These are phyloP conservation scores for Diospyros lotus DNA, from an alignment of 148 eudicot genomes.

Conservation along the genomic window DNA sequence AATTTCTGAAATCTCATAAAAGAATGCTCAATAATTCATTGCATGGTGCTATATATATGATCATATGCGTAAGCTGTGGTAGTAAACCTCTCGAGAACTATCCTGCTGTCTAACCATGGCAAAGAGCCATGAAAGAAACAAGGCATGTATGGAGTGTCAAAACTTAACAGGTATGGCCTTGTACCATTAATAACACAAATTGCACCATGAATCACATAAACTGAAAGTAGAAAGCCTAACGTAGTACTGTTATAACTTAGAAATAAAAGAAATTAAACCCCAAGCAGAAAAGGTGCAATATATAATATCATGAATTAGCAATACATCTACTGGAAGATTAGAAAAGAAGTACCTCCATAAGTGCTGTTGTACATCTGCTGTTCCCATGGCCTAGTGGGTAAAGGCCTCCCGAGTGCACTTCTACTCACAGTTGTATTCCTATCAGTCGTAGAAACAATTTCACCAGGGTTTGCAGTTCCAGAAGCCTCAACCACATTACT, in stretches of 20 bases:
- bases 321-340: neutral
- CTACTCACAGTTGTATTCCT: slow-evolving; percentile 41
- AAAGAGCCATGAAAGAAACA: neutral
- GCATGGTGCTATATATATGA: neutral
- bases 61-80: neutral
- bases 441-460: slow-evolving; percentile 64
- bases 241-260: neutral
- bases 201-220: neutral
- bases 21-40: neutral
- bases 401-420: slow-evolving; percentile 69
- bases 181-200: neutral
- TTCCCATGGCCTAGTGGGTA: slow-evolving; percentile 96
- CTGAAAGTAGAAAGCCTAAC: neutral
- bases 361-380: slow-evolving; percentile 48
- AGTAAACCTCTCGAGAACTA: slow-evolving; percentile 2
- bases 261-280: neutral
- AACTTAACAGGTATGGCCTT: neutral
- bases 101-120: neutral
- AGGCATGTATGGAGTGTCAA: neutral
- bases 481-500: slow-evolving; percentile 97
- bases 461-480: slow-evolving; percentile 93
- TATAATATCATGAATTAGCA: neutral
- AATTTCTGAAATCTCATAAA: neutral
- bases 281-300: neutral
- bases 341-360: slow-evolving; percentile 52